Percentiles rank a stretch among this genome's conserved stretches.
Conservation (phyloP, 2,329 filamentous ascomycete species). For the Cytospora piceicola region DNA sequence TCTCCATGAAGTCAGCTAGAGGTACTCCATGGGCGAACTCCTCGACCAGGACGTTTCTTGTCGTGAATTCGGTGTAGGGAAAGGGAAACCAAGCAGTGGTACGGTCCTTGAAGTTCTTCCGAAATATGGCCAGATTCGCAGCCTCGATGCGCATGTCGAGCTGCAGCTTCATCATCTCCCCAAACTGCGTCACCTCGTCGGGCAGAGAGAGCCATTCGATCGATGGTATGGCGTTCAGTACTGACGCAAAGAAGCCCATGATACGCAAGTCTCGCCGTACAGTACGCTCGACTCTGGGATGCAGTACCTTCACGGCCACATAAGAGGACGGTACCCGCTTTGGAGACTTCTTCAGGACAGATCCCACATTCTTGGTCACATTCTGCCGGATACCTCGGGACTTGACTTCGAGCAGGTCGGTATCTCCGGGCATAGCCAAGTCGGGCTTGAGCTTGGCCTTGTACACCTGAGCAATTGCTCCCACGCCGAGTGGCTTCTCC, state of each 20-base stretch:
- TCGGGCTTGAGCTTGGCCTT: constrained; percentile 87
- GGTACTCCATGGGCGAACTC: constrained; percentile 96
- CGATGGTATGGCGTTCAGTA: constrained; percentile 86
- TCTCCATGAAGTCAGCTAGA: constrained; percentile 84
- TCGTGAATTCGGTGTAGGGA: constrained; percentile 90
- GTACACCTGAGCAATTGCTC: constrained; percentile 97
- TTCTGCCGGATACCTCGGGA: constrained; percentile 58
- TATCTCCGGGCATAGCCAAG: constrained; percentile 66
- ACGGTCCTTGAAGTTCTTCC: constrained; percentile 85
- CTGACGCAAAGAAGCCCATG: constrained; percentile 86
- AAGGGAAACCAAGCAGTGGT: constrained; percentile 97
- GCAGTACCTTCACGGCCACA: constrained; percentile 94
- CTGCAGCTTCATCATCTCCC: constrained; percentile 98
- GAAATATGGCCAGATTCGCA: constrained; percentile 85
- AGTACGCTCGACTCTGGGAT: constrained; percentile 86
- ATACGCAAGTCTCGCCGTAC: constrained; percentile 91
- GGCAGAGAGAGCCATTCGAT: constrained; percentile 97
- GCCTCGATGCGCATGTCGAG: constrained; percentile 93
- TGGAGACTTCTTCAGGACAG: constrained; percentile 83
- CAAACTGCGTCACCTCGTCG: constrained; percentile 91
- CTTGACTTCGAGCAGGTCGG: constrained; percentile 53
- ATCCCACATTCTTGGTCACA: constrained; percentile 81
- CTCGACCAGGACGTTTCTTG: constrained; percentile 88
- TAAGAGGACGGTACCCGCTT: constrained; percentile 86
- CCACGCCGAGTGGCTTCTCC: constrained; percentile 85